These are phyloP conservation scores for Naegleria lovaniensis DNA, from an alignment of 208 protist species.

Conservation along the genomic window DNA sequence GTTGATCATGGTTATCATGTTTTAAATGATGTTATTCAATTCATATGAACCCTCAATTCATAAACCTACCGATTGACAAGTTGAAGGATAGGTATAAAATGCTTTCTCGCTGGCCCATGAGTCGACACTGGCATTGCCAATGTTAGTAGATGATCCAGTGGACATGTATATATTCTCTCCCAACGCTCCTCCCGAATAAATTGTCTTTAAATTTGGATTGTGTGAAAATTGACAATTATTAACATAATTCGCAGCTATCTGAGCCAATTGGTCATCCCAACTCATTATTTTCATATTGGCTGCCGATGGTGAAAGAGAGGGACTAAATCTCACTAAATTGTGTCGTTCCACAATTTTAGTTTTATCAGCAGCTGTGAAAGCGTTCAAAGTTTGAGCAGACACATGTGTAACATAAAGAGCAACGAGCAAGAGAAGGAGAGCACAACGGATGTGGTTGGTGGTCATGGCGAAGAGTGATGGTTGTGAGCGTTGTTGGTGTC, in stretches of 20 bases:
- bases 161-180: slow-evolving; percentile 13
- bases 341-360: neutral
- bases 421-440: too few species aligned
- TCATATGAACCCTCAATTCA: too few species aligned
- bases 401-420: too few species aligned
- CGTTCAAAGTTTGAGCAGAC: neutral
- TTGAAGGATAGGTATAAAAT: neutral
- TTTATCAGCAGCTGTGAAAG: neutral
- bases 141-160: neutral
- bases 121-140: neutral
- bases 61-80: neutral
- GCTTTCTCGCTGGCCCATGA: neutral
- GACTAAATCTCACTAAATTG: neutral
- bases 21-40: too few species aligned
- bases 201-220: neutral
- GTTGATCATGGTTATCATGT: too few species aligned
- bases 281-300: neutral
- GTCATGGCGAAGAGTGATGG: too few species aligned
- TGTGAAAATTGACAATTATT: neutral
- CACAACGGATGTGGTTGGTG: too few species aligned
- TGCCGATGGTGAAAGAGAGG: neutral
- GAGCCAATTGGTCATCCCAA: neutral
- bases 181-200: neutral
- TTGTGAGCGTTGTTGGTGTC: too few species aligned
- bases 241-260: neutral